Percentiles rank a stretch among this genome's conserved stretches.
These are phyloP conservation scores for Hibiscus trionum DNA, from an alignment of 345 rosid species.

Conservation along the genomic window DNA sequence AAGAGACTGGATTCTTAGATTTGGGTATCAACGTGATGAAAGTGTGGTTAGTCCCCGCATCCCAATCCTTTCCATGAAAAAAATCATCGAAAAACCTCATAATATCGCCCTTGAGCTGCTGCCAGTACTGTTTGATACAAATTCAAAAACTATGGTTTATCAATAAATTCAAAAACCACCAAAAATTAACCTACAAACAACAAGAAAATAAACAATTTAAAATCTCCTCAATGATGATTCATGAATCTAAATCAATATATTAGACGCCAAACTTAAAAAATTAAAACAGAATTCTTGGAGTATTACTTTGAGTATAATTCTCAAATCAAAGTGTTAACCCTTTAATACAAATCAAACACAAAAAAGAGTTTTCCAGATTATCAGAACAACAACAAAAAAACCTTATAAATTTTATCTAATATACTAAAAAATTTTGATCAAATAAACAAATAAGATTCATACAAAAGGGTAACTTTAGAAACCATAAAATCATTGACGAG, in stretches of 20 bases:
- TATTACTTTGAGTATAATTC: background rate
- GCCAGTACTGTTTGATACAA: too few relatives aligned
- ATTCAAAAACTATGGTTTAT: slow-evolving; percentile 34
- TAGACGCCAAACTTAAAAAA: background rate
- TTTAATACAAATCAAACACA: background rate
- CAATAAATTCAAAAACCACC: background rate
- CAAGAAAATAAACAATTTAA: background rate
- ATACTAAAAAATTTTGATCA: background rate
- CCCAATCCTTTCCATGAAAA: too few relatives aligned
- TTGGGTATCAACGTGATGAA: too few relatives aligned
- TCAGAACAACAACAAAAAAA: background rate
- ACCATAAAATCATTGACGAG: background rate
- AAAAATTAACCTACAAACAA: slow-evolving; percentile 14
- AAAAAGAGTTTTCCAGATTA: background rate
- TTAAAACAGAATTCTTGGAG: too few relatives aligned
- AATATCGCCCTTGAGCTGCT: too few relatives aligned
- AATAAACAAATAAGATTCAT: background rate
- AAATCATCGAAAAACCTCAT: too few relatives aligned
- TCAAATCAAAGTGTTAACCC: background rate
- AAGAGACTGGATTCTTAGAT: too few relatives aligned
- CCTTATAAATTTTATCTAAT: background rate
- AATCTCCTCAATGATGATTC: background rate
- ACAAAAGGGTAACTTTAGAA: background rate
- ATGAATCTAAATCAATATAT: background rate
- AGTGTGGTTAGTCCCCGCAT: too few relatives aligned